phyloP scores from a whole-genome alignment of 2,329 filamentous ascomycete genomes.

The Harringtonia lauricola region DNA sequence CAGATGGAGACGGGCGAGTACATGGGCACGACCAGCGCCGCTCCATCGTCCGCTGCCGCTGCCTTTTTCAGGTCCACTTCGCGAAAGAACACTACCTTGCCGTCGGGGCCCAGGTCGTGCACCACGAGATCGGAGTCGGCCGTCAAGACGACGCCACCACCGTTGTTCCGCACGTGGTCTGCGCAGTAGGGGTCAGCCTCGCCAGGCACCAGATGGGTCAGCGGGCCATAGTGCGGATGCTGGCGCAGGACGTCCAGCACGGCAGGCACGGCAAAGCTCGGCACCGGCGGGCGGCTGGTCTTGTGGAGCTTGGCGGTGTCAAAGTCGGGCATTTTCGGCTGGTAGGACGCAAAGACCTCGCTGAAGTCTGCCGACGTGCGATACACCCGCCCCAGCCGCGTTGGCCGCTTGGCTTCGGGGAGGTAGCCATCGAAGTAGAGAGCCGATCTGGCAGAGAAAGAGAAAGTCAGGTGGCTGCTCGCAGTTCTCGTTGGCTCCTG shows the following conservation, averaged over 20 bases:
- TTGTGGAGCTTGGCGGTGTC: constrained; percentile 3
- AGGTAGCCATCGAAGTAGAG: constrained; percentile 85
- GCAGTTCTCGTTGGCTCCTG: not conserved
- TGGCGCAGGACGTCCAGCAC: constrained; percentile 58
- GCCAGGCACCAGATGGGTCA: constrained; percentile 56
- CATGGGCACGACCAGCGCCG: constrained; percentile 9
- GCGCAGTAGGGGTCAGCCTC: constrained; percentile 83
- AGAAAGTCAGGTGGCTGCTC: not conserved
- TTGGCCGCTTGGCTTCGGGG: constrained; percentile 52
- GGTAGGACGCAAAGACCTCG: constrained; percentile 27
- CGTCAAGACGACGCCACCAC: constrained; percentile 50
- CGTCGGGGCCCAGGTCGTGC: constrained; percentile 52
- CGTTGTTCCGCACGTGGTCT: constrained; percentile 39
- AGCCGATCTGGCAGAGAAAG: constrained; percentile 34
- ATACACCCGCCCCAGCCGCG: constrained; percentile 50
- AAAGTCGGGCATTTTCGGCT: constrained; percentile 6
- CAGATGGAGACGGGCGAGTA: constrained; percentile 16
- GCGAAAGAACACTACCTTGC: constrained; percentile 56
- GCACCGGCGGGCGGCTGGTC: constrained; percentile 25
- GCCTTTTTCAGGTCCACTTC: constrained; percentile 38
- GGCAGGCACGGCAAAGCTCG: constrained; percentile 65
- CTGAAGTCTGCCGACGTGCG: constrained; percentile 46
- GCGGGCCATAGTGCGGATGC: constrained; percentile 27
- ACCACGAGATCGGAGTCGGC: constrained; percentile 82
- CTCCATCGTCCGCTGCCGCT: not conserved